These are phyloP conservation scores for Tolypocladium tropicale DNA, from an alignment of 2,329 filamentous ascomycete genomes.

Conservation along the genomic window DNA sequence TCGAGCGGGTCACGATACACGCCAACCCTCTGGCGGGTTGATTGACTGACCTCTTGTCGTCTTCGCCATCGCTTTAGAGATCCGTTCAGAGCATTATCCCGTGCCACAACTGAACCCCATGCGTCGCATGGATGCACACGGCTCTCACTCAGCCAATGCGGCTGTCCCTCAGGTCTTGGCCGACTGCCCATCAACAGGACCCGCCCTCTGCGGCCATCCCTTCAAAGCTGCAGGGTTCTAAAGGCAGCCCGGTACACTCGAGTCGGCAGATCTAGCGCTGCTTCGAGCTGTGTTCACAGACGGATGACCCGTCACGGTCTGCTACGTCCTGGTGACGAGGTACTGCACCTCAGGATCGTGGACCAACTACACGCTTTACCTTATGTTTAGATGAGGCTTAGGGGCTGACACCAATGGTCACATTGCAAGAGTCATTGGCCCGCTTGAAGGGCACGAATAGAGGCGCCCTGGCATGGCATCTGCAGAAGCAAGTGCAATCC, in stretches of 20 bases:
- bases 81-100: neutral
- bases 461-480: neutral
- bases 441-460: no score
- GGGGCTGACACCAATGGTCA: neutral
- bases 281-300: neutral
- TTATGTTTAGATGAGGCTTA: neutral
- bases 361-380: neutral
- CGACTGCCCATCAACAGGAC: neutral
- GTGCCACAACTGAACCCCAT: neutral
- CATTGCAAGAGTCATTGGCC: neutral
- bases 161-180: neutral
- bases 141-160: neutral
- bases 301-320: neutral
- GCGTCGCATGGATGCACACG: neutral
- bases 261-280: neutral
- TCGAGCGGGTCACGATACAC: conserved; percentile 63
- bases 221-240: no score
- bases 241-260: neutral
- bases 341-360: neutral
- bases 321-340: neutral
- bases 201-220: neutral
- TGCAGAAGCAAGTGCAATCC: neutral
- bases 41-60: conserved; percentile 10
- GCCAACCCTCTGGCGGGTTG: conserved; percentile 66
- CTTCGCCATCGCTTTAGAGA: neutral